Base-by-base conservation (phyloP, 331 rosid species). In the Prunus yedoensis region DNA sequence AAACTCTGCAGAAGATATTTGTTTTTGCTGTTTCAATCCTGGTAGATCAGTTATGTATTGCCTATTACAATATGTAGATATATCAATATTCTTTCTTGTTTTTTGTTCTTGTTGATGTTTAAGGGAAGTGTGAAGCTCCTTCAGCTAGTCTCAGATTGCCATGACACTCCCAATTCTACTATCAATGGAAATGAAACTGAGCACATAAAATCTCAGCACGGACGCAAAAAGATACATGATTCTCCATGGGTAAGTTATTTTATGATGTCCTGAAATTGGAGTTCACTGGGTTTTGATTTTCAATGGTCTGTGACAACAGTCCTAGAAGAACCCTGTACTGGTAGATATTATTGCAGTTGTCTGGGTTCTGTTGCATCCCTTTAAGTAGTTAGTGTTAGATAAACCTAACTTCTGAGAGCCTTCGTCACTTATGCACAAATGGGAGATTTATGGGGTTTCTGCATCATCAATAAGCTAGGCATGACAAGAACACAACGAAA, bases 121-220 rank as follows among this genome's bases (percentile, higher is more conserved):
- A 32, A 94, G 99, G 99, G 99, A 84, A 88, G 99, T 43, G 92
- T 90, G 89, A 91, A 82, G 71, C 90, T 95, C 76, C 87, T 90
- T 79, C 88, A 75, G 80, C 87, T 90, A 77, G 91, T 90, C 77
- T 88, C 97, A 9, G 83, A 85, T 79, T 66, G 81, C 58, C 59
- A 83, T 74, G 79, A 68, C 56, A 65, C 81, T 61, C 65, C 82
- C 23, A 81, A 45, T 77, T 67, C 80, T 25, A 8, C 45, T 0
- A 50, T 38, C 25, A 52, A 76, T 58, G 79, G 38, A 58, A 68
- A 81, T 74, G 84, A 85, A 68, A 67, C 17, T 41, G 82, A 87
- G 61, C 74, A 43, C 12, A 76, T 60, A 43, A 76, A 73, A 68
- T 58, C 79, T 38, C 67, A 62, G 66, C 68, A 28, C 68, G 79